These are phyloP conservation scores for Stephanodiscus triporus DNA, from an alignment of 108 stramenopile species.

Conservation along the genomic window DNA sequence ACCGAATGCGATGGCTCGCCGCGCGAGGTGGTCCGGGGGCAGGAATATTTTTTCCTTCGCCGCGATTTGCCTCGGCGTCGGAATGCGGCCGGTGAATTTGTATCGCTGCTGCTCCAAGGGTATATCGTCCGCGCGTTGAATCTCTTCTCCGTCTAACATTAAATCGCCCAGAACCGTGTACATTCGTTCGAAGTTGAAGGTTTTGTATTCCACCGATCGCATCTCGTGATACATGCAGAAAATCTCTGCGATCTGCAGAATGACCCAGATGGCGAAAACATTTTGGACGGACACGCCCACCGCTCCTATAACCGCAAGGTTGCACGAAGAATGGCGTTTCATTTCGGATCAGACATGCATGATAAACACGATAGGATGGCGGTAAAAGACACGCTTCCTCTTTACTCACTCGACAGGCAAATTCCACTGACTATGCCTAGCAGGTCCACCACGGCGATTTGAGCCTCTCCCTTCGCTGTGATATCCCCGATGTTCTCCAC, in stretches of 20 bases:
- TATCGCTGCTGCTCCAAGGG: constrained; percentile 12
- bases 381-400: not conserved
- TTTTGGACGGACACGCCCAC: constrained; percentile 62
- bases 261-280: constrained; percentile 67
- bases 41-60: constrained; percentile 72
- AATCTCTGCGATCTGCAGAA: constrained; percentile 82
- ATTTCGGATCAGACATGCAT: not conserved
- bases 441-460: constrained; percentile 94
- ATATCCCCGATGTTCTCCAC: constrained; percentile 95
- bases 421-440: constrained; percentile 88
- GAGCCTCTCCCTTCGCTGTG: constrained; percentile 96
- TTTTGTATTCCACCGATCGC: constrained; percentile 76
- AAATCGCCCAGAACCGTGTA: constrained; percentile 53
- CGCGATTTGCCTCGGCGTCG: constrained; percentile 66
- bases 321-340: not conserved
- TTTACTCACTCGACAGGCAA: constrained; percentile 59
- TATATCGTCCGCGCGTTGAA: constrained; percentile 6
- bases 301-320: constrained; percentile 7
- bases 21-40: constrained; percentile 68
- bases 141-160: constrained; percentile 9
- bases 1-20: constrained; percentile 76
- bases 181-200: constrained; percentile 90
- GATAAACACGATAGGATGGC: not conserved
- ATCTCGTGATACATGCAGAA: constrained; percentile 90
- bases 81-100: constrained; percentile 32